These are phyloP conservation scores for Zopfochytrium polystomum DNA, from an alignment of 371 early-diverging fungal genomes.

Conservation along the genomic window DNA sequence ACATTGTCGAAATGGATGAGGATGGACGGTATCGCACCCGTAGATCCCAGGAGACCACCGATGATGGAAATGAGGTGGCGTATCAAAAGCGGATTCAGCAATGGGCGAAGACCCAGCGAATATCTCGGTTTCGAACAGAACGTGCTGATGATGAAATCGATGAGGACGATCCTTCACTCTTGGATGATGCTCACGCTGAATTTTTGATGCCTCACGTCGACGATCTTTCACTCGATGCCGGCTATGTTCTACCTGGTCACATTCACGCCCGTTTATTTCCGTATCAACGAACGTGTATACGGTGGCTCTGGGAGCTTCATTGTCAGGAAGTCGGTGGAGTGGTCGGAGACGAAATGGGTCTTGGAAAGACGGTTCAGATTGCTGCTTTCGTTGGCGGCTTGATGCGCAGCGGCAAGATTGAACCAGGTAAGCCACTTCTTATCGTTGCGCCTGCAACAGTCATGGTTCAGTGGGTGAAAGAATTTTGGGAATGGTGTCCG, in stretches of 20 bases:
- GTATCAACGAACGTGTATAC: slow-evolving; percentile 87
- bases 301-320: slow-evolving; percentile 93
- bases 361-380: slow-evolving; percentile 97
- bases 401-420: slow-evolving; percentile 55
- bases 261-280: slow-evolving; percentile 82
- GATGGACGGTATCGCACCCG: slow-evolving; percentile 19
- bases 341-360: slow-evolving; percentile 97
- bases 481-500: slow-evolving; percentile 96
- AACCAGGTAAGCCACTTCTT: slow-evolving; percentile 53
- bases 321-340: slow-evolving; percentile 89
- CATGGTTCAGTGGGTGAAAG: slow-evolving; percentile 93
- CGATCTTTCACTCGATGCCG: slow-evolving; percentile 62
- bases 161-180: slow-evolving; percentile 14
- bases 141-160: slow-evolving; percentile 10
- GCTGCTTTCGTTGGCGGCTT: slow-evolving; percentile 77
- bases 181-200: slow-evolving; percentile 47
- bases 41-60: slow-evolving; percentile 22
- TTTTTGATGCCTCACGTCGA: slow-evolving; percentile 50
- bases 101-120: slow-evolving; percentile 36
- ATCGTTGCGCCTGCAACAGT: slow-evolving; percentile 96
- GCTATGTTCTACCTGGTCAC: slow-evolving; percentile 74
- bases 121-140: slow-evolving; percentile 14
- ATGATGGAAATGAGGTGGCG: slow-evolving; percentile 48
- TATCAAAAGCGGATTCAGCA: slow-evolving; percentile 35
- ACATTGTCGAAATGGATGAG: slow-evolving; percentile 12